Evolutionary conservation across 495 filamentous ascomycete species (phyloP), one percentile per base, ranked within the genome.

Genomic region (Aspergillus bridgeri): DNA sequence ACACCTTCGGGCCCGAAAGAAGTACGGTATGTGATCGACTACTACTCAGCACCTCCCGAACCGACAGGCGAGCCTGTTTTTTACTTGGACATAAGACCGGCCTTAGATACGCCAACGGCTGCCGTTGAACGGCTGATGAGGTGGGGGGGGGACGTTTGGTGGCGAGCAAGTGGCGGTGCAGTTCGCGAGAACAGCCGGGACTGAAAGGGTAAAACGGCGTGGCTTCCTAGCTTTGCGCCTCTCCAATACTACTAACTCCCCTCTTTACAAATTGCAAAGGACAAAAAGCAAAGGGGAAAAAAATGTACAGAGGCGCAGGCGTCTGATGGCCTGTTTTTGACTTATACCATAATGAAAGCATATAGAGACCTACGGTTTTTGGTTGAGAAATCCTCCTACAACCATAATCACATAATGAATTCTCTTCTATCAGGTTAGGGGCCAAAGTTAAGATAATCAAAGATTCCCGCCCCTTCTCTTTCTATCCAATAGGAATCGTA

Each of bases 61-160:
- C 86, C 89, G 4, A 91, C 85, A 0, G 94, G 94, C 2, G 91
- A 96, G 65, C 92, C 94, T 2, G 92, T 98, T 6, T 99, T 99
- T 76, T 98, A 86, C 67, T 82, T 99, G 48, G 94, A 99, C 70
- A 95, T 99, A n/a, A 81, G 94, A 57, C 94, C 94, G 13, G 94
- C 94, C 11, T 64, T 96, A n/a, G 92, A 96, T 64, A 79, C 83
- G 3, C 92, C 91, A 2, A 89, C 82, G 0, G 85, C 85, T 11
- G 90, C 90, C 27, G 84, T 85, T 21, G 95, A 98, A 79, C 82
- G 95, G 53, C 68, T 91, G 58, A 81, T 96, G 71, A 75, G 92
- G 65, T 98, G 95, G 94, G 88, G 90, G 51, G 89, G 89, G 15
- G 91, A 96, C 75, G 85, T 96, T 5, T 98, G 94, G 94, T 94